Evolutionary conservation across 225 moss, liverwort and hornwort genomes (phyloP).

Genomic region (Bryum argenteum): DNA sequence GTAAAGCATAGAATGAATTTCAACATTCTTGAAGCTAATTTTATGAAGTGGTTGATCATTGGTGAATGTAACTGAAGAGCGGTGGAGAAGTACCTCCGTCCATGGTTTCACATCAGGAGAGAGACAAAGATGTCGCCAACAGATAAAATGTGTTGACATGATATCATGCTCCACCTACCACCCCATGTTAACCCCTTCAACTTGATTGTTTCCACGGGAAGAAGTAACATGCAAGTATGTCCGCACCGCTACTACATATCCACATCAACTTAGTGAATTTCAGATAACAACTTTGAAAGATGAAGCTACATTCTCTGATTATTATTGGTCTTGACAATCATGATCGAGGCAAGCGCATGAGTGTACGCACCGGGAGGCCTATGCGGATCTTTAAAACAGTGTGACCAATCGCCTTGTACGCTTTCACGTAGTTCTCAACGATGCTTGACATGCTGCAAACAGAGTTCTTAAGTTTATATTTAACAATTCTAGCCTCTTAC

Average conservation of each 20-base stretch:
- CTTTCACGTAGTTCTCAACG: slow-evolving; percentile 63
- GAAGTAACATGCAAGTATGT: too few species aligned
- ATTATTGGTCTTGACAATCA: neutral
- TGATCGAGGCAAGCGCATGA: neutral
- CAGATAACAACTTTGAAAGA: neutral
- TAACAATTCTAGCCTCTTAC: too few species aligned
- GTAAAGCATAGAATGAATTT: neutral
- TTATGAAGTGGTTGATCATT: too few species aligned
- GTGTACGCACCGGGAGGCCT: slow-evolving; percentile 66
- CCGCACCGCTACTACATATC: too few species aligned
- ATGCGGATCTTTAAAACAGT: slow-evolving; percentile 64
- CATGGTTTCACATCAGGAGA: slow-evolving; percentile 54
- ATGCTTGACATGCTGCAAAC: slow-evolving; percentile 68
- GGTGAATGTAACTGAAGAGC: too few species aligned
- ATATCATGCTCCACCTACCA: slow-evolving; percentile 76
- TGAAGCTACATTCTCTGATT: neutral
- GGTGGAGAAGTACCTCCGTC: slow-evolving; percentile 54
- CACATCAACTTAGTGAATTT: too few species aligned
- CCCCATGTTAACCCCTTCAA: neutral
- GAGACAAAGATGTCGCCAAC: slow-evolving; percentile 78
- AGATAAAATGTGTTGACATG: slow-evolving; percentile 68
- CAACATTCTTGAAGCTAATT: too few species aligned
- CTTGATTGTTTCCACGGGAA: too few species aligned
- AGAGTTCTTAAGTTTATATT: neutral
- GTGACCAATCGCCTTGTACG: slow-evolving; percentile 63